Conservation (phyloP, 2,329 filamentous ascomycete genomes). For the Calonectria ilicicola region DNA sequence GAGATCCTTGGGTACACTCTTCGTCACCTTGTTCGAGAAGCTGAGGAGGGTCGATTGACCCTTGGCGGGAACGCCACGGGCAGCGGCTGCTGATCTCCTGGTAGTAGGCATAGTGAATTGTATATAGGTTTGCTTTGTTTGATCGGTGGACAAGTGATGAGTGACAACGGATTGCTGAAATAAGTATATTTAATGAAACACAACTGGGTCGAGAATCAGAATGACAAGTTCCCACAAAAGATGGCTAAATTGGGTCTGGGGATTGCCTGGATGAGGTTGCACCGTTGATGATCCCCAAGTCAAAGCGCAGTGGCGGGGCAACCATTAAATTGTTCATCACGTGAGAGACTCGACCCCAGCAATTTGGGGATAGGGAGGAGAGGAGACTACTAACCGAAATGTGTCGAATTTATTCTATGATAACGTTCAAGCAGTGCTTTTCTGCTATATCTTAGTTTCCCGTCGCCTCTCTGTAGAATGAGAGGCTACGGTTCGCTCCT, state of each 20-base stretch:
- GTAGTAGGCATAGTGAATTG: slow-evolving; percentile 60
- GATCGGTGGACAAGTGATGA: slow-evolving; percentile 9
- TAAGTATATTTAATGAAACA: not conserved
- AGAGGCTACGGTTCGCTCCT: slow-evolving; percentile 80
- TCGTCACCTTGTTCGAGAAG: slow-evolving; percentile 69
- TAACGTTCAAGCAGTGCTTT: not conserved
- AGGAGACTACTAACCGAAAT: not conserved
- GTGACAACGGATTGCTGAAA: not conserved
- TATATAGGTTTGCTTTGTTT: slow-evolving; percentile 13
- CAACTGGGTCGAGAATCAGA: not conserved
- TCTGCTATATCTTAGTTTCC: slow-evolving; percentile 28
- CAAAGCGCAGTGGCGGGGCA: slow-evolving; percentile 61
- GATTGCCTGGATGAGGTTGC: slow-evolving; percentile 7
- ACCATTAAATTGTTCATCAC: slow-evolving; percentile 62
- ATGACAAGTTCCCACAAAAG: slow-evolving; percentile 4
- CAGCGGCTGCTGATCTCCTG: slow-evolving; percentile 59
- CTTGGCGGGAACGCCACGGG: slow-evolving; percentile 53
- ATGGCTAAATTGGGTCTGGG: slow-evolving; percentile 9
- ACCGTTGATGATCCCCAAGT: slow-evolving; percentile 32
- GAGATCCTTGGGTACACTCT: slow-evolving; percentile 59
- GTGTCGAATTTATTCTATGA: not conserved
- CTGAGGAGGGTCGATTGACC: slow-evolving; percentile 66
- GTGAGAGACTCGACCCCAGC: slow-evolving; percentile 48
- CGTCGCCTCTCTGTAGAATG: slow-evolving; percentile 86
- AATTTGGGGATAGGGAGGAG: not conserved